Conservation (phyloP, 2,329 filamentous ascomycete species). For the Beauveria medogensis region DNA sequence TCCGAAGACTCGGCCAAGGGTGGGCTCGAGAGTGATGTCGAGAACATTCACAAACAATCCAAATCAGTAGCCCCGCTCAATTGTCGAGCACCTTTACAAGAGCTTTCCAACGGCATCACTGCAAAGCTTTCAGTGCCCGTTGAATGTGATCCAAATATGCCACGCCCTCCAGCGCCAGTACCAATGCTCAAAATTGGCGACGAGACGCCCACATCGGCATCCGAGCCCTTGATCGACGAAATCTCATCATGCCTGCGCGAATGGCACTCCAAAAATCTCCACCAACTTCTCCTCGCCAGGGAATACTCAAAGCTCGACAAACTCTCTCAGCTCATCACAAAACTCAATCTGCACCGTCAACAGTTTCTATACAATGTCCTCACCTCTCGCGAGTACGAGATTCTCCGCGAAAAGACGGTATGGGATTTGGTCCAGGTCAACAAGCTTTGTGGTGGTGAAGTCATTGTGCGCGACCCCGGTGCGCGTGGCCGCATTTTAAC, state of each 20-base stretch:
- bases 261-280: conserved; percentile 96
- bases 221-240: conserved; percentile 91
- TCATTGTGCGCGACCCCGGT: conserved; percentile 85
- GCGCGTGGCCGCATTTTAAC: conserved; percentile 81
- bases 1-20: conserved; percentile 46
- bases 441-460: conserved; percentile 85
- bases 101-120: conserved; percentile 31
- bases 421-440: conserved; percentile 95
- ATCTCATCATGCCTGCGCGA: conserved; percentile 94
- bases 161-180: conserved; percentile 82
- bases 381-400: conserved; percentile 74
- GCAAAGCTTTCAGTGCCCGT: conserved; percentile 39
- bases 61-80: conserved; percentile 16
- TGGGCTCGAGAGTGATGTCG: conserved; percentile 34
- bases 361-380: conserved; percentile 93
- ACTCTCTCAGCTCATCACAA: conserved; percentile 70
- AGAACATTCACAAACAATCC: conserved; percentile 22
- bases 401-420: conserved; percentile 77
- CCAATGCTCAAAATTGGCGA: conserved; percentile 97
- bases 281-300: conserved; percentile 77
- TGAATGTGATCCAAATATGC: conserved; percentile 55
- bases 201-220: conserved; percentile 81
- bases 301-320: conserved; percentile 76
- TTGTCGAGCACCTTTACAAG: conserved; percentile 24
- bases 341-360: conserved; percentile 76